Percentiles rank a stretch among this genome's conserved stretches.
These are phyloP conservation scores for Gaertneriomyces sp. DNA, from an alignment of 192 early-diverging fungal species.

Conservation along the genomic window DNA sequence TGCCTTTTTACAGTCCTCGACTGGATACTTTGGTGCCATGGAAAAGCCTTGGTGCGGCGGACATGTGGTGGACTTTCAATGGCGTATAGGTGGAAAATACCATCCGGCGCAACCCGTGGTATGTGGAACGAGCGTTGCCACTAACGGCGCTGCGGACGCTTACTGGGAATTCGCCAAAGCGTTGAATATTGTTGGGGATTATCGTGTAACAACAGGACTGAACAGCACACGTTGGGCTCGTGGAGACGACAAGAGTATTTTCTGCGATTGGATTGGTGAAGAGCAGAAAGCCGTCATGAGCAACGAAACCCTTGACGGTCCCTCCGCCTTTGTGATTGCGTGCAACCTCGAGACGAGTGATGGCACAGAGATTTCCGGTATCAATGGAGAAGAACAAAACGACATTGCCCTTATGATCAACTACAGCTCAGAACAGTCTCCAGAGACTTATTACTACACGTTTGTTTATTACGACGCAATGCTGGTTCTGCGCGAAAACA, in stretches of 20 bases:
- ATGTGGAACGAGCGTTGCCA: too few species aligned
- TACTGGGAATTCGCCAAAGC: constrained; percentile 7
- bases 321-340: background rate
- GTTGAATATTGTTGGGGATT: constrained; percentile 1
- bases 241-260: background rate
- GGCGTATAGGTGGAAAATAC: background rate
- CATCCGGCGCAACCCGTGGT: background rate
- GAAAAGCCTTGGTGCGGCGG: too few species aligned
- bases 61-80: background rate
- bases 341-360: background rate
- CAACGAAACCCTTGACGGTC: background rate
- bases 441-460: background rate
- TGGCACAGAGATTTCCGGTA: background rate
- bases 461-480: constrained; percentile 1
- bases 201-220: background rate
- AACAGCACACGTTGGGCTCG: constrained; percentile 5
- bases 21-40: too few species aligned
- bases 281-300: background rate
- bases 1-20: background rate
- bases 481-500: constrained; percentile 5
- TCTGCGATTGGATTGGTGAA: background rate
- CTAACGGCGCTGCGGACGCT: background rate
- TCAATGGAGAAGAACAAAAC: constrained; percentile 4
- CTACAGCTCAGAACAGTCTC: background rate
- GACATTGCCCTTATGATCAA: background rate